Conservation (phyloP, 164 flowering plant species). For the Nelumbo lutea region DNA sequence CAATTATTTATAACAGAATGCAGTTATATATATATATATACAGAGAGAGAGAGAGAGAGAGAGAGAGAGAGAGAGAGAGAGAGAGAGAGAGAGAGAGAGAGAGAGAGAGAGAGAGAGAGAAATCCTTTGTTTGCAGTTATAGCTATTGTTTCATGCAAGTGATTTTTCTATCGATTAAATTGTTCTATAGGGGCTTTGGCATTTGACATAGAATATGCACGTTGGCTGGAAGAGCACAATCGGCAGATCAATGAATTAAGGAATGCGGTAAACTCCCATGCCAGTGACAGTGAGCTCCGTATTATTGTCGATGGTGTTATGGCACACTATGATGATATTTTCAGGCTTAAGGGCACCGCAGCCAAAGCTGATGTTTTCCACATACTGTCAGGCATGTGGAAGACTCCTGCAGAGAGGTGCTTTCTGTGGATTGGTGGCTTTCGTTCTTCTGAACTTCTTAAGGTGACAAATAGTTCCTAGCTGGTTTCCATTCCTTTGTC, state of each 20-base stretch:
- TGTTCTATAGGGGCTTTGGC: slow-evolving; percentile 54
- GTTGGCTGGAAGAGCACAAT: slow-evolving; percentile 96
- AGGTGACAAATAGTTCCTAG: slow-evolving; percentile 40
- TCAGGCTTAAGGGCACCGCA: slow-evolving; percentile 62
- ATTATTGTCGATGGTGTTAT: slow-evolving; percentile 69
- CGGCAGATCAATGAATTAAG: slow-evolving; percentile 80
- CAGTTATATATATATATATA: no score
- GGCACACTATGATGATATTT: slow-evolving; percentile 68
- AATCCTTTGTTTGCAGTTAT: no score
- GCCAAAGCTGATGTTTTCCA: slow-evolving; percentile 85
- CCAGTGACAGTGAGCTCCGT: slow-evolving; percentile 79
- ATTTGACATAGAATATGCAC: slow-evolving; percentile 84
- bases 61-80: no score
- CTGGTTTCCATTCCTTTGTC: no score
- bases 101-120: no score
- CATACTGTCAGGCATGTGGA: slow-evolving; percentile 91
- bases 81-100: no score
- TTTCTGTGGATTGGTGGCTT: slow-evolving; percentile 98
- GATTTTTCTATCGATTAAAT: slow-evolving; percentile 5
- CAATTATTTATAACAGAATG: no score
- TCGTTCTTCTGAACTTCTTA: slow-evolving; percentile 89
- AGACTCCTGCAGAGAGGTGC: slow-evolving; percentile 95
- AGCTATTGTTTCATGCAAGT: not conserved
- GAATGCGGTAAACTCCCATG: slow-evolving; percentile 81
- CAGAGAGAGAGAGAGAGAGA: no score